Evolutionary conservation across 192 early-diverging fungal genomes (phyloP), one percentile per base, ranked within the genome.

Genomic region (Coemansia sp.): DNA sequence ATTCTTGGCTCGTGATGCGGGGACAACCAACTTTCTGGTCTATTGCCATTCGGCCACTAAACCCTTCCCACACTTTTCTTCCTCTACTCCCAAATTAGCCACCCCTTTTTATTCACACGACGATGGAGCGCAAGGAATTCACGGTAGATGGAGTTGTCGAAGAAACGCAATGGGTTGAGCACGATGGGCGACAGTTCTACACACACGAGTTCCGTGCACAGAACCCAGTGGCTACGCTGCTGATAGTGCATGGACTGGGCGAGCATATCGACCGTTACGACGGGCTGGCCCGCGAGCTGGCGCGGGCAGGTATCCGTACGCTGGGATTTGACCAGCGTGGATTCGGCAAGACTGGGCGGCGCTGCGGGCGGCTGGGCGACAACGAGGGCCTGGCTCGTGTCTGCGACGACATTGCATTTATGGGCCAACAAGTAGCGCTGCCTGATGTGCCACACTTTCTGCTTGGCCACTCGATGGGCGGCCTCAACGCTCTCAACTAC

Each of bases 241-340:
- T 83, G 21, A 38, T 83, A 32, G 70, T 86, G 54, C 88, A 89
- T 63, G 88, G 88, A 0, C 67, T 87, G 45, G 84, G 88, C 58
- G 88, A 89, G 63, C 86, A 87, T 63, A 69, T 83, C 56, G 63
- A 78, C 59, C 81, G 88, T 11, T 89, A 89, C 72, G 75, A 73
- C 7, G 66, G 73, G 24, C 49, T 86, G 56, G 84, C 76, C 19
- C 58, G 69, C 38, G 39, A 56, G 4, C 82, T 86, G 67, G 83
- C 84, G 7, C 72, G 39, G 2, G 45, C 52, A 1, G 88, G 88
- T 5, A 86, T 89, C 67, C 53, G 82, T 5, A 73, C 74, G 24
- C 58, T 76, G 17, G 75, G 73, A 9, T 84, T 87, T 25, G 88
- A 87, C 73, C 85, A 88, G 71, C 82, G 84, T 48, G 87, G 87